Percentiles rank a stretch among this genome's conserved stretches.
Conservation (phyloP, 495 filamentous ascomycete genomes). For the Aspergillus incahuasiensis region DNA sequence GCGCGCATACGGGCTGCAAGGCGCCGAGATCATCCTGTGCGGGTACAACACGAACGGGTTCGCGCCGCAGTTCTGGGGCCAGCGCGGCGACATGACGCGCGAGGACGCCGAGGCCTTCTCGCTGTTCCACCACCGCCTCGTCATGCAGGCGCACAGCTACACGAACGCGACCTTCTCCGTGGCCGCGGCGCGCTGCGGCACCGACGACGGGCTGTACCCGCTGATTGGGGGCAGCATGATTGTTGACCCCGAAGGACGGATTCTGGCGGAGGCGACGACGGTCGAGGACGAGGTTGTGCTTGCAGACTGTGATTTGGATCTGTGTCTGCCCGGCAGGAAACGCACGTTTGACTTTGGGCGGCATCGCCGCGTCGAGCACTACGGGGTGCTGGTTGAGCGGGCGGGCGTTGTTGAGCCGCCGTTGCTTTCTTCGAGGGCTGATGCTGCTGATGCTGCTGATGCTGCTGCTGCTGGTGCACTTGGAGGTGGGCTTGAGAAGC, state of each 20-base stretch:
- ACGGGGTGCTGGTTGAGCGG: constrained; percentile 34
- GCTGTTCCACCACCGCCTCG: constrained; percentile 43
- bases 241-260: constrained; percentile 44
- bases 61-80: constrained; percentile 41
- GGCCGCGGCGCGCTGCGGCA: constrained; percentile 37
- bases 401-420: constrained; percentile 44
- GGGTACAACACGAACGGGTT: constrained; percentile 47
- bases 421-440: neutral
- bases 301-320: constrained; percentile 41
- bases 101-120: constrained; percentile 38
- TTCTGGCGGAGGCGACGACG: constrained; percentile 40
- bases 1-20: constrained; percentile 42
- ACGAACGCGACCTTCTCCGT: constrained; percentile 47
- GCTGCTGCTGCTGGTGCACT: neutral
- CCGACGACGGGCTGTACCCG: constrained; percentile 42
- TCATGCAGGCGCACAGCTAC: constrained; percentile 42
- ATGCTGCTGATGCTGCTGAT: neutral
- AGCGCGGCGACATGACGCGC: constrained; percentile 31
- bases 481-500: neutral
- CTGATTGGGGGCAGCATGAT: constrained; percentile 48
- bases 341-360: constrained; percentile 44
- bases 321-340: constrained; percentile 40
- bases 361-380: constrained; percentile 44
- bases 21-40: constrained; percentile 42
- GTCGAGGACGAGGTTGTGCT: constrained; percentile 44